These are phyloP conservation scores for Cladosporium colombiae DNA, from an alignment of 2,329 filamentous ascomycete genomes.

Conservation along the genomic window DNA sequence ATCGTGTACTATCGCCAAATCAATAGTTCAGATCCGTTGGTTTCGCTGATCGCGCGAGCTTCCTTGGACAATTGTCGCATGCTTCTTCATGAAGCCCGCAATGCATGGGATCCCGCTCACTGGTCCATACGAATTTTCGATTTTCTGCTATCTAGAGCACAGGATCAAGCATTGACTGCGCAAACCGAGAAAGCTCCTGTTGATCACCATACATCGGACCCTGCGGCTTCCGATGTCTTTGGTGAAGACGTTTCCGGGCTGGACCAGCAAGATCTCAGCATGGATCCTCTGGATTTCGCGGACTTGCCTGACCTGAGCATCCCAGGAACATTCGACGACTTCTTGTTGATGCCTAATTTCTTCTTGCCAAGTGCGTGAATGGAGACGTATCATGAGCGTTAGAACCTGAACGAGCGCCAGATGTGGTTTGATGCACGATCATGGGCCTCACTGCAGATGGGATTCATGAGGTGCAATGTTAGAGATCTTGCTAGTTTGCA, in stretches of 20 bases:
- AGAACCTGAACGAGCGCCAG: not conserved
- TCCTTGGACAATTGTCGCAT: conserved; percentile 23
- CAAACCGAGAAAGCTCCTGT: not conserved
- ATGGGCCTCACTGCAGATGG: not conserved
- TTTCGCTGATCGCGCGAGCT: conserved; percentile 15
- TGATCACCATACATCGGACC: not conserved
- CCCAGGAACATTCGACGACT: conserved; percentile 1
- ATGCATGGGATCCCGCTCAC: conserved; percentile 20
- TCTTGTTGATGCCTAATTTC: conserved; percentile 9
- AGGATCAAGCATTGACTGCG: not conserved
- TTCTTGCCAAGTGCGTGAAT: not conserved
- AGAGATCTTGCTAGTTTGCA: not conserved
- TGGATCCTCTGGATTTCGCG: not conserved
- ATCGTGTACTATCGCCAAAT: conserved; percentile 21
- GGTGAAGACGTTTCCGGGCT: not conserved
- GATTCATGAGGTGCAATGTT: not conserved
- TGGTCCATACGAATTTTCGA: conserved; percentile 22
- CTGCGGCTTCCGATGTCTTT: not conserved
- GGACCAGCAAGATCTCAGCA: not conserved
- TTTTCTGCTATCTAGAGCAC: conserved; percentile 16
- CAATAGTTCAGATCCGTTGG: not conserved
- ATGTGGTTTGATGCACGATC: not conserved
- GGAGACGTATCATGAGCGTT: too few relatives aligned
- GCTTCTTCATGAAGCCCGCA: conserved; percentile 17
- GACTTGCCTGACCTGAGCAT: conserved; percentile 8